Percentiles rank a stretch among this genome's conserved stretches.
phyloP scores from a whole-genome alignment of 2,329 filamentous ascomycete genomes.

The Fusarium zealandicum region DNA sequence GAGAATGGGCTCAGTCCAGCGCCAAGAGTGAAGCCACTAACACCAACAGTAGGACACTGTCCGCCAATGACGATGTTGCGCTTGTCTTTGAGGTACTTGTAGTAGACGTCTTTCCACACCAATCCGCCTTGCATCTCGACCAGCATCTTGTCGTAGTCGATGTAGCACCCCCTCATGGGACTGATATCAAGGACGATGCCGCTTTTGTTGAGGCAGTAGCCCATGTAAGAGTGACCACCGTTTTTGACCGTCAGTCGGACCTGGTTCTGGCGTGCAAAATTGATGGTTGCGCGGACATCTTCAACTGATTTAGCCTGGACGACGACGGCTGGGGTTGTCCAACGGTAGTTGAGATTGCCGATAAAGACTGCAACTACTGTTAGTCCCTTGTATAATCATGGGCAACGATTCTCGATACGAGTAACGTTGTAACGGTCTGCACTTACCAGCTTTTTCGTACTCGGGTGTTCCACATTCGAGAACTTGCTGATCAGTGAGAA shows the following conservation, averaged over 20 bases:
- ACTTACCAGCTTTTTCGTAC: not conserved
- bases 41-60: not conserved
- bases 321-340: not conserved
- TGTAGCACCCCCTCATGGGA: not conserved
- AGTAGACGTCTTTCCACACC: constrained; percentile 4
- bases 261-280: not conserved
- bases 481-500: not conserved
- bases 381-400: too few relatives aligned
- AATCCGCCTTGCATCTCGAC: constrained; percentile 4
- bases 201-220: constrained; percentile 1
- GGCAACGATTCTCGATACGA: too few relatives aligned
- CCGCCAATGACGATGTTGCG: constrained; percentile 7
- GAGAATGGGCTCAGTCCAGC: constrained; percentile 8
- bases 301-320: not conserved
- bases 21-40: constrained; percentile 10
- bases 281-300: not conserved
- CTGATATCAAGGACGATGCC: constrained; percentile 11
- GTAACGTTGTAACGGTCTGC: too few relatives aligned
- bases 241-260: constrained; percentile 2
- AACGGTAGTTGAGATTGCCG: not conserved
- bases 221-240: constrained; percentile 5
- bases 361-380: not conserved
- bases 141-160: not conserved
- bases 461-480: not conserved
- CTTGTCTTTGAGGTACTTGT: constrained; percentile 8